A percentile compares a stretch with the other conserved stretches of the same genome.
Evolutionary conservation across 176 grass and related monocot species (phyloP).

Genomic region (Puya raimondii): DNA sequence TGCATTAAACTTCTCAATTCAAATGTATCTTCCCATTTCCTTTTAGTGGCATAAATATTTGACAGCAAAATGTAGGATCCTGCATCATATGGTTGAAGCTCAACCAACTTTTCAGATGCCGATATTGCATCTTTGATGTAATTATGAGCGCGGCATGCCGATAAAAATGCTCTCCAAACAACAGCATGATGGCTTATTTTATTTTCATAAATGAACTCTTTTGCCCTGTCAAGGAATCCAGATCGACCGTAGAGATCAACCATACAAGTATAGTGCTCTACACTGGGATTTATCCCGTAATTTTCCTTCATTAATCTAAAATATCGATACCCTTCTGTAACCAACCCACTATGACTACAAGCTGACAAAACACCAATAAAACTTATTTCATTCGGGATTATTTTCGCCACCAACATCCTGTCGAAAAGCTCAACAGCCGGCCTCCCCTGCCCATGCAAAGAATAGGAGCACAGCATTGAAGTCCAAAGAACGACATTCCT

Average conservation of each 20-base stretch:
- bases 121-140: slow-evolving; percentile 35
- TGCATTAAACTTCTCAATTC: slow-evolving; percentile 44
- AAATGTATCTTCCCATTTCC: slow-evolving; percentile 45
- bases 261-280: slow-evolving; percentile 57
- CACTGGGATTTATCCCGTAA: slow-evolving; percentile 40
- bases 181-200: slow-evolving; percentile 36
- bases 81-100: slow-evolving; percentile 37
- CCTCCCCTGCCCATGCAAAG: slow-evolving; percentile 29
- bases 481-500: slow-evolving; percentile 45
- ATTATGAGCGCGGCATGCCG: slow-evolving; percentile 52
- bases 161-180: slow-evolving; percentile 53
- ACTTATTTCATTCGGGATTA: slow-evolving; percentile 44
- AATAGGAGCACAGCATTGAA: slow-evolving; percentile 47
- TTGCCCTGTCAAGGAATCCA: slow-evolving; percentile 38
- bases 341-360: slow-evolving; percentile 41
- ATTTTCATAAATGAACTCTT: slow-evolving; percentile 42
- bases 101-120: slow-evolving; percentile 44
- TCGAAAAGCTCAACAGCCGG: slow-evolving; percentile 34
- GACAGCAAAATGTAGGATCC: slow-evolving; percentile 59
- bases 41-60: slow-evolving; percentile 47
- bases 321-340: slow-evolving; percentile 31
- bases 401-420: slow-evolving; percentile 33
- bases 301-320: slow-evolving; percentile 42
- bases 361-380: slow-evolving; percentile 39
- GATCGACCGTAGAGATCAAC: slow-evolving; percentile 61